Conservation (phyloP, 2,329 filamentous ascomycete genomes). For the Fusarium aywerte region DNA sequence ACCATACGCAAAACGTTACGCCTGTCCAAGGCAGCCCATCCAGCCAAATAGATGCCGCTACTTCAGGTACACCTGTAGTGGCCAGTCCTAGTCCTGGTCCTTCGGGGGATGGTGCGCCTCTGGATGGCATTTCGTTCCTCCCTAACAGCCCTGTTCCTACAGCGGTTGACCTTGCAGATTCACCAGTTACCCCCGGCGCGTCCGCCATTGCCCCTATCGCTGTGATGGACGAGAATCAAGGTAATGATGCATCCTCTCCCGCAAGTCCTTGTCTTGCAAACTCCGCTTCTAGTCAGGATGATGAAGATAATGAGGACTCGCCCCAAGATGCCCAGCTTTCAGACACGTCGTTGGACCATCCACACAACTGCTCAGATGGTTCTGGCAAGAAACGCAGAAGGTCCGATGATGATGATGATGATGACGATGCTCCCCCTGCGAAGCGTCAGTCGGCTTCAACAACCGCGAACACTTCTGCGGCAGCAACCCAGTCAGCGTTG, state of each 20-base stretch:
- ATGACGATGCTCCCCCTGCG: background rate
- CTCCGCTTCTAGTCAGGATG: background rate
- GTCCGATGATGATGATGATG: constrained; percentile 8
- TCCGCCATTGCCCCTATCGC: no score
- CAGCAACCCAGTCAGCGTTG: background rate
- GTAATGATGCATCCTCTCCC: no score
- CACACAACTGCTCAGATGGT: background rate
- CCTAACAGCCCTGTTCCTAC: no score
- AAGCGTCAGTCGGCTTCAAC: constrained; percentile 10
- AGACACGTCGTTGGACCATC: background rate
- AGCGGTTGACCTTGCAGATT: no score
- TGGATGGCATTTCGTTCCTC: no score
- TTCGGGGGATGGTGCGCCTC: no score
- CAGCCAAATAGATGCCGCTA: background rate
- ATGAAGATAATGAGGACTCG: background rate
- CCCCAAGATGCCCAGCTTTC: background rate
- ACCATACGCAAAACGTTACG: no score
- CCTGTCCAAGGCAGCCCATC: no score
- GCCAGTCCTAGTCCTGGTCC: background rate
- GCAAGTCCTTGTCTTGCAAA: no score
- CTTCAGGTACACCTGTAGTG: background rate
- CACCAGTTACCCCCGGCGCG: no score
- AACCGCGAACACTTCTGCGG: background rate
- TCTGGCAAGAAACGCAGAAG: constrained; percentile 3
- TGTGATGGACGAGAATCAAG: no score